Conservation (phyloP, 2,329 filamentous ascomycete species). For the Aspergillus viridinutans region DNA sequence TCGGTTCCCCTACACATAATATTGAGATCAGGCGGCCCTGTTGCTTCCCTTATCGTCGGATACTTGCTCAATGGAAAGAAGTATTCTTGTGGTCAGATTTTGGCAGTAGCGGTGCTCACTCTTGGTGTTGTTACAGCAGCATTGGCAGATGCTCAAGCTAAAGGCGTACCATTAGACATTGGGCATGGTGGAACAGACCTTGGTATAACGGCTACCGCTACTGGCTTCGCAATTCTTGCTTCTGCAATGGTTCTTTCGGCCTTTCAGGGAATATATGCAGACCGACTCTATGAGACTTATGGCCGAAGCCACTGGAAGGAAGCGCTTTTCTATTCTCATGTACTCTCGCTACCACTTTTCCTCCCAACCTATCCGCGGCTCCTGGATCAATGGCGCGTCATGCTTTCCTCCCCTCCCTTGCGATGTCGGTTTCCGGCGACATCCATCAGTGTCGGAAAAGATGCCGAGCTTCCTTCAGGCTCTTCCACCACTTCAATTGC, state of each 20-base stretch:
- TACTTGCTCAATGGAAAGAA: constrained; percentile 73
- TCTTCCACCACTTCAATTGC: neutral
- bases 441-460: neutral
- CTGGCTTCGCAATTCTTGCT: constrained; percentile 78
- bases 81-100: constrained; percentile 74
- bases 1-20: constrained; percentile 97
- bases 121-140: constrained; percentile 82
- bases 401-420: constrained; percentile 33
- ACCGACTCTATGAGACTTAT: constrained; percentile 80
- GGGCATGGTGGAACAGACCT: constrained; percentile 34
- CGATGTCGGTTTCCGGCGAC: constrained; percentile 17
- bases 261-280: constrained; percentile 91
- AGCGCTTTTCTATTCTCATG: constrained; percentile 87
- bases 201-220: constrained; percentile 35
- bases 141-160: constrained; percentile 80
- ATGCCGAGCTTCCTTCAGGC: neutral
- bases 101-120: constrained; percentile 79
- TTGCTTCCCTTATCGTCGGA: constrained; percentile 91
- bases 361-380: constrained; percentile 34
- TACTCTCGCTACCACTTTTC: constrained; percentile 45
- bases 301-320: constrained; percentile 84
- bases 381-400: constrained; percentile 31
- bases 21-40: constrained; percentile 87
- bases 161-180: constrained; percentile 49
- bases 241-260: constrained; percentile 86